These are phyloP conservation scores for Harrya chromipes DNA, from an alignment of 768 basidiomycete genomes.

Conservation along the genomic window DNA sequence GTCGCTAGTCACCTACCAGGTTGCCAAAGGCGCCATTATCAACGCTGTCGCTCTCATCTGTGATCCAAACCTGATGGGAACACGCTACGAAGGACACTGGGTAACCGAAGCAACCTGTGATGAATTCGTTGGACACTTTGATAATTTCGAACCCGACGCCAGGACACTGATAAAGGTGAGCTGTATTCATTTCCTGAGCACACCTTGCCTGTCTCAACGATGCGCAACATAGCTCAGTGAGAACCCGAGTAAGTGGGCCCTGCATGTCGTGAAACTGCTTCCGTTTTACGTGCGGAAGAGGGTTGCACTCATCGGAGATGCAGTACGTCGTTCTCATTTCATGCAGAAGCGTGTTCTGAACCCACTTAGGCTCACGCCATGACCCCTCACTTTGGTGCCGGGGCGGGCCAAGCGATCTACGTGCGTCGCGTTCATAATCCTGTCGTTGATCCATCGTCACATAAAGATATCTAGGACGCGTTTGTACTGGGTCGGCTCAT, in stretches of 20 bases:
- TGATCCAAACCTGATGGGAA: slow-evolving; percentile 29
- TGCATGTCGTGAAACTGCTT: slow-evolving; percentile 42
- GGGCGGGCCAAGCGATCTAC: slow-evolving; percentile 28
- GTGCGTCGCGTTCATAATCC: not conserved
- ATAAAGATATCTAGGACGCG: slow-evolving; percentile 10
- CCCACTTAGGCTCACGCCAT: slow-evolving; percentile 22
- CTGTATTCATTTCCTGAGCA: too few species aligned
- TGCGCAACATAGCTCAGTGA: slow-evolving; percentile 31
- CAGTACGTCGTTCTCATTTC: slow-evolving; percentile 29
- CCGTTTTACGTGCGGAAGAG: slow-evolving; percentile 35
- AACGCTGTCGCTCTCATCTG: slow-evolving; percentile 35
- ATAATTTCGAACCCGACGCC: slow-evolving; percentile 39
- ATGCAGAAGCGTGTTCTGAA: not conserved
- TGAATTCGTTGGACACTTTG: slow-evolving; percentile 31
- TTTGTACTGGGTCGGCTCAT: slow-evolving; percentile 24
- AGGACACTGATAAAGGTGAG: slow-evolving; percentile 29
- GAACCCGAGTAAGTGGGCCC: slow-evolving; percentile 41
- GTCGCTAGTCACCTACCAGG: slow-evolving; percentile 41
- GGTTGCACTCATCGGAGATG: slow-evolving; percentile 50
- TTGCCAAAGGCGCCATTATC: slow-evolving; percentile 34
- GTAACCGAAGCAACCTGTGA: slow-evolving; percentile 29
- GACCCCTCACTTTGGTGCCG: slow-evolving; percentile 22
- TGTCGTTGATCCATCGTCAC: not conserved
- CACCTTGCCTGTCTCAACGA: not conserved
- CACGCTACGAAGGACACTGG: slow-evolving; percentile 32